Conservation (phyloP, 345 rosid species). For the Salix suchowensis region DNA sequence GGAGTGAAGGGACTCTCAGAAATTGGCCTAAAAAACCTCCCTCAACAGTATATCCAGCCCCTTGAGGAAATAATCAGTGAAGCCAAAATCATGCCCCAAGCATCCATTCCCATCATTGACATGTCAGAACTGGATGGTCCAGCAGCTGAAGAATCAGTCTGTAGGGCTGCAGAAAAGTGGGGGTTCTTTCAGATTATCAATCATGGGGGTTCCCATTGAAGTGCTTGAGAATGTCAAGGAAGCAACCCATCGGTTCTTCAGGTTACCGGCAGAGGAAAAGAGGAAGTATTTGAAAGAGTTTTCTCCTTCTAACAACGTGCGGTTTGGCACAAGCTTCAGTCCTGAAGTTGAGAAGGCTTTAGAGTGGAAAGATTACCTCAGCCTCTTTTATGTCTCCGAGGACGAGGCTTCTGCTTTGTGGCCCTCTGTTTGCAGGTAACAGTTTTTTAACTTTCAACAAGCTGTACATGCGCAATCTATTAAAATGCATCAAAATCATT, state of each 20-base stretch:
- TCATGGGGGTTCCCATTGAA: slow-evolving; percentile 10
- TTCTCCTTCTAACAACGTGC: slow-evolving; percentile 25
- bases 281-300: slow-evolving; percentile 7
- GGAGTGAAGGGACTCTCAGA: slow-evolving; percentile 24
- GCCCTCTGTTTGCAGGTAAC: slow-evolving; percentile 45
- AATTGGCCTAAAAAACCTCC: slow-evolving; percentile 12
- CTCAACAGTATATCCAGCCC: slow-evolving; percentile 15
- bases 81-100: background rate
- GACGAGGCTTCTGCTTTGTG: slow-evolving; percentile 37
- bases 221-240: slow-evolving; percentile 9
- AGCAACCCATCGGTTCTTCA: slow-evolving; percentile 6
- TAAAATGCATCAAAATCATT: background rate
- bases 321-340: slow-evolving; percentile 39
- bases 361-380: slow-evolving; percentile 53
- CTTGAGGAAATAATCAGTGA: background rate
- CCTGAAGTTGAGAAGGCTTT: slow-evolving; percentile 43
- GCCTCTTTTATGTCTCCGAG: slow-evolving; percentile 46
- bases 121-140: slow-evolving; percentile 19
- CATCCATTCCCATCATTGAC: slow-evolving; percentile 12
- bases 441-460: background rate
- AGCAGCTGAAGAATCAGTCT: background rate
- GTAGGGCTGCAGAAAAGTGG: slow-evolving; percentile 18
- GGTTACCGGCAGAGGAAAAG: slow-evolving; percentile 16
- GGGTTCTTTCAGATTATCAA: slow-evolving; percentile 20
- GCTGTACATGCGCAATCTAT: background rate